Base-by-base conservation (phyloP, 2,329 filamentous ascomycete species). In the Diaporthe batatas region DNA sequence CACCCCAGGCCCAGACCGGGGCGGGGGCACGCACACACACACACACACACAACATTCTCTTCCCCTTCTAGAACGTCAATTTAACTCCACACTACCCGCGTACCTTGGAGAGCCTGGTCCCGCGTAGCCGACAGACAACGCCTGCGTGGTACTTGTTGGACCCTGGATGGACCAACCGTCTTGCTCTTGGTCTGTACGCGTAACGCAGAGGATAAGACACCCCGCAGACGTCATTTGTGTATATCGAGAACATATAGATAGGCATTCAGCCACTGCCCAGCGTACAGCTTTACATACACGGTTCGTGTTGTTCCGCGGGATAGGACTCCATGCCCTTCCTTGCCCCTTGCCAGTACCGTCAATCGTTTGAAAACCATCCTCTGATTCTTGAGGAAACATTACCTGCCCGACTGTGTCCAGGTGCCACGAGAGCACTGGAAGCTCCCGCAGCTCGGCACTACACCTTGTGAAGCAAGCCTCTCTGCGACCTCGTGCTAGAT, bases 161-260 rank as follows among this genome's bases (percentile, higher is more conserved):
- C 34, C 32, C 32, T 29, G 21, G 21, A n/a, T 11, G 34, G n/a
- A 16, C 16, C 16, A 32, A 16, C 16, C 16, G 18, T 57, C 29
- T 16, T 54, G 25, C 25, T 29, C 18, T 25, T 25, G 10, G 47
- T 23, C n/a, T 25, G 5, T 23, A 12, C 47, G 11, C 12, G 23
- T 1, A 51, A 12, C 47, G 11, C 12, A 51, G 7, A 51, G n/a
- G 16, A 6, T 8, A 4, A 5, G 39, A 21, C n/a, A 36, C 39
- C 57, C 57, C 36, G 57, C 57, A 32, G 25, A 64, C 59, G 25
- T 64, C 59, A 49, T 64, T 32, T 47, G 7, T 8, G 18, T 62
- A 25, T 1, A 32, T n/a, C 25, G 21, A 14, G n/a, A 36, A 2
- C 6, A 42, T 1, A 12, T 8, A n/a, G n/a, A 14, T 64, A 34